These are phyloP conservation scores for Euphorbia peplus DNA, from an alignment of 345 rosid species.

Conservation along the genomic window DNA sequence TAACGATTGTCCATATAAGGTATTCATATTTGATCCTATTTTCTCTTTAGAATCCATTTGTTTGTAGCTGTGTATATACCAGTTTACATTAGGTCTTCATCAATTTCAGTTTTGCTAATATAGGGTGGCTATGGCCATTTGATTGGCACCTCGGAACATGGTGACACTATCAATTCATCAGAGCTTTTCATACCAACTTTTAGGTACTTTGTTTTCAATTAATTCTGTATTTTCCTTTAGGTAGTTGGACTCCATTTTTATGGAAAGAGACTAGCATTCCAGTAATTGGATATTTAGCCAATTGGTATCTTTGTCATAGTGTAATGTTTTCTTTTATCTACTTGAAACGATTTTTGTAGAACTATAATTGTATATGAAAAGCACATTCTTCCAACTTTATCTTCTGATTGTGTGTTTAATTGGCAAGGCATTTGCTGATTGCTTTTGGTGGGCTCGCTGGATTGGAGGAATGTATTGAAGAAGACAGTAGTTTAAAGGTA, in stretches of 20 bases:
- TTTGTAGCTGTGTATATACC: not conserved
- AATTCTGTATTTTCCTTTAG: not conserved
- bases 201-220: constrained; percentile 42
- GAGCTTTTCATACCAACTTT: constrained; percentile 63
- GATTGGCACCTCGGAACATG: constrained; percentile 98
- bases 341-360: not conserved
- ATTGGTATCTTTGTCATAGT: not conserved
- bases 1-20: constrained; percentile 60
- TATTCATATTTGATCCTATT: constrained; percentile 19
- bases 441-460: constrained; percentile 98
- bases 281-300: not conserved
- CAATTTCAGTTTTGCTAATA: constrained; percentile 19
- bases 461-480: constrained; percentile 76
- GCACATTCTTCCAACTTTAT: not conserved
- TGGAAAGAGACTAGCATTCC: not conserved
- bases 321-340: not conserved
- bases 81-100: constrained; percentile 12
- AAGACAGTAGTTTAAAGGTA: constrained; percentile 70
- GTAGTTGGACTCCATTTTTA: not conserved
- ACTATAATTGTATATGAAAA: not conserved
- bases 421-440: constrained; percentile 71
- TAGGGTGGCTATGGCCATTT: constrained; percentile 91
- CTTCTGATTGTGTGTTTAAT: not conserved
- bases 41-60: not conserved
- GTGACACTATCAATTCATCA: constrained; percentile 57